Conservation (phyloP, 129 eudicot genomes). For the Arctium lappa region DNA sequence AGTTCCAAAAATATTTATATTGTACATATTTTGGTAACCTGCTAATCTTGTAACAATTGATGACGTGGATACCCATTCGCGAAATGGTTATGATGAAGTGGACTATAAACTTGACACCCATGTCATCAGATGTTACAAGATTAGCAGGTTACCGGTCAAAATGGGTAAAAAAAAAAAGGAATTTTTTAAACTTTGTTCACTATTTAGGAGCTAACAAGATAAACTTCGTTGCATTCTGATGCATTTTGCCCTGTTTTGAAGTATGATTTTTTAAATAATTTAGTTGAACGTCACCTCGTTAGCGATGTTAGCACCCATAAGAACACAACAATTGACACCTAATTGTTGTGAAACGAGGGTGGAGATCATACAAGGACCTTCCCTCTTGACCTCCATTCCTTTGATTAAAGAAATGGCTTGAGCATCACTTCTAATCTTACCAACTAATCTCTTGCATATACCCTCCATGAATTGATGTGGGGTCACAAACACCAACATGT, state of each 20-base stretch:
- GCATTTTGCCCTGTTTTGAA: neutral
- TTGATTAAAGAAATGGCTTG: conserved; percentile 93
- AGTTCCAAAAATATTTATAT: neutral
- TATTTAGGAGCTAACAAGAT: neutral
- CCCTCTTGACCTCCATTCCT: conserved; percentile 98
- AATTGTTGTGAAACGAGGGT: conserved; percentile 65
- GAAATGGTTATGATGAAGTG: neutral
- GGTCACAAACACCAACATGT: conserved; percentile 96
- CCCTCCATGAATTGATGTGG: conserved; percentile 99
- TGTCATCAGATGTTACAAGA: neutral
- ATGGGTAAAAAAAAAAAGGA: neutral
- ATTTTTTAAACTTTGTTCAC: neutral
- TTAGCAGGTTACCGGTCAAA: neutral
- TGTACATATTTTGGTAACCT: neutral
- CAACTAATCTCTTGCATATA: conserved; percentile 69
- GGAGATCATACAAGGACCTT: conserved; percentile 98
- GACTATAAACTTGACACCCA: neutral
- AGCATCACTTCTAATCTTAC: conserved; percentile 69
- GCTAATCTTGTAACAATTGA: neutral
- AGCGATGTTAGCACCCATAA: conserved; percentile 99
- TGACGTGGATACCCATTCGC: neutral
- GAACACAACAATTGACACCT: conserved; percentile 82
- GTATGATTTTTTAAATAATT: neutral
- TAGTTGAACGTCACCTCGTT: conserved; percentile 60
- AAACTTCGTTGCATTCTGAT: neutral